phyloP scores from a whole-genome alignment of 139 green algal species.

The Closterium sp. region DNA sequence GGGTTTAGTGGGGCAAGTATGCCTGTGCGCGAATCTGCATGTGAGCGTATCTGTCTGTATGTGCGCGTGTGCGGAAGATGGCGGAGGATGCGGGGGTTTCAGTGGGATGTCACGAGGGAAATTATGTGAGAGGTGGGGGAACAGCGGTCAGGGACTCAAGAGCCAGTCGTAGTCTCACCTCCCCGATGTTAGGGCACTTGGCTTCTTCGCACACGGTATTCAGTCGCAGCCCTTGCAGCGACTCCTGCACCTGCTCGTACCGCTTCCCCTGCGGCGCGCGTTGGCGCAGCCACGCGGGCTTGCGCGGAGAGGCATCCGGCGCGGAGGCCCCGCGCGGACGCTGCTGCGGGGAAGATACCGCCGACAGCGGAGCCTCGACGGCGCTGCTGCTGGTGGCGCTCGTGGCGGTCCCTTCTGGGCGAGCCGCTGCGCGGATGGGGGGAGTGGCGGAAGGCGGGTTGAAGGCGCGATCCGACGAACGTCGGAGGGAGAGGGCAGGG shows the following conservation, averaged over 20 bases:
- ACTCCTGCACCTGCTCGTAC: slow-evolving; percentile 67
- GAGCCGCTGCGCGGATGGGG: background rate
- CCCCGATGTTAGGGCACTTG: slow-evolving; percentile 92
- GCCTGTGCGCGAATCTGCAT: no score
- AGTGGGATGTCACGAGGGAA: no score
- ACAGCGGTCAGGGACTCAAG: background rate
- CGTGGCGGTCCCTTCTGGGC: background rate
- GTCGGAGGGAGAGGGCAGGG: background rate
- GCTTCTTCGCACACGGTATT: slow-evolving; percentile 94
- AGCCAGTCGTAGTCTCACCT: slow-evolving; percentile 47
- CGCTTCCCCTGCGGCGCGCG: slow-evolving; percentile 83
- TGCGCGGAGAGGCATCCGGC: slow-evolving; percentile 57
- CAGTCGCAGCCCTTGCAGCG: slow-evolving; percentile 76
- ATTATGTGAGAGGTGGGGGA: no score
- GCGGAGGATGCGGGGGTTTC: no score
- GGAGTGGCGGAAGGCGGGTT: background rate
- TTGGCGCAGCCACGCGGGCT: slow-evolving; percentile 94
- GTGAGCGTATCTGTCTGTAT: no score
- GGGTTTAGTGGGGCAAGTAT: background rate
- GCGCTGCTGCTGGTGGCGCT: slow-evolving; percentile 11
- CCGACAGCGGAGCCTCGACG: background rate
- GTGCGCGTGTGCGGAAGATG: no score
- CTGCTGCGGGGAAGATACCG: background rate
- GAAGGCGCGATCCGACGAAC: background rate
- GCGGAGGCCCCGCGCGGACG: background rate